phyloP scores from a whole-genome alignment of 192 early-diverging fungal species.

The Podila minutissima region DNA sequence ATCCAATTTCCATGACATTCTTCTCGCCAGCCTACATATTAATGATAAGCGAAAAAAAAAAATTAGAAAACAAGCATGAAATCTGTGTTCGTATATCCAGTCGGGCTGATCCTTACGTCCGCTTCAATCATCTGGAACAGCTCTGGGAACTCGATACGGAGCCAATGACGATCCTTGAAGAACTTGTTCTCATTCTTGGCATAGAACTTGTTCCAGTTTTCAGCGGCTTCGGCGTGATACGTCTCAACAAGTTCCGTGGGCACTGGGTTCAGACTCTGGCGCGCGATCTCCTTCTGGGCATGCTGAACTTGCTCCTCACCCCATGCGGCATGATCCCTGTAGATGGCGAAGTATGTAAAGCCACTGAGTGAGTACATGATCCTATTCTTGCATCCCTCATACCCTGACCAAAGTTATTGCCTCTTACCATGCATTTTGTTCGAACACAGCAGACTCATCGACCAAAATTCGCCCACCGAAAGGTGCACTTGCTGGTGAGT shows the following conservation, averaged over 20 bases:
- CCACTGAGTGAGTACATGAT: background rate
- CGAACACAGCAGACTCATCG: conserved; percentile 45
- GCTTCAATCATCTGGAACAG: conserved; percentile 64
- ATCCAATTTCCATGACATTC: conserved; percentile 92
- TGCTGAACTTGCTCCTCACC: conserved; percentile 83
- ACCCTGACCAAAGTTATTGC: too few relatives aligned
- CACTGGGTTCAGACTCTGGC: conserved; percentile 79
- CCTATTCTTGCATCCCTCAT: background rate
- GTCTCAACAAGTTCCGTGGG: conserved; percentile 61
- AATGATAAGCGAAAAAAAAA: background rate
- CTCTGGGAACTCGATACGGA: conserved; percentile 94
- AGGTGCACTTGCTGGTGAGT: conserved; percentile 15
- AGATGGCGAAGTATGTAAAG: background rate
- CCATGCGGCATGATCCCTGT: conserved; percentile 95
- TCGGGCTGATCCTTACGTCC: conserved; percentile 32
- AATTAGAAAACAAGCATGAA: conserved; percentile 16
- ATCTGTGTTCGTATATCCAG: background rate
- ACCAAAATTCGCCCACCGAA: conserved; percentile 39
- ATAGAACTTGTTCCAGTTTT: conserved; percentile 86
- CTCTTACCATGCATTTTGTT: conserved; percentile 46
- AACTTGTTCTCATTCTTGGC: conserved; percentile 89
- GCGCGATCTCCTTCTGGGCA: conserved; percentile 77
- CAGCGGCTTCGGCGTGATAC: conserved; percentile 60
- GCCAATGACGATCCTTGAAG: conserved; percentile 98
- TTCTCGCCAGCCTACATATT: conserved; percentile 58